Evolutionary conservation across 345 rosid species (phyloP).

Genomic region (Gossypium longicalyx): DNA sequence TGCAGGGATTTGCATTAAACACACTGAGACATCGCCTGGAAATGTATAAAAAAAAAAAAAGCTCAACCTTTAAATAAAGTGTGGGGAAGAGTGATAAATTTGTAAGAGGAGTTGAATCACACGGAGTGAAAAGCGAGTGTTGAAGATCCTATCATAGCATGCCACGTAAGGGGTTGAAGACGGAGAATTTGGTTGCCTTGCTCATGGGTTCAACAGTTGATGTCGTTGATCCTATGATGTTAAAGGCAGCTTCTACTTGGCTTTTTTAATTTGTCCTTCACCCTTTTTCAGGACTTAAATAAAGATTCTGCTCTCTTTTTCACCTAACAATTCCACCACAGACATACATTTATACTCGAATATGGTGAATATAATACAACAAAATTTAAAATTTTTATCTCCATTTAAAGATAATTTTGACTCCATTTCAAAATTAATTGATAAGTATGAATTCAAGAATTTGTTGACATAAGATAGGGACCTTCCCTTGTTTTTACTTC

Average conservation of each 20-base stretch:
- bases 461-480: too few relatives aligned
- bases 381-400: too few relatives aligned
- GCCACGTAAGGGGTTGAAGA: constrained; percentile 1
- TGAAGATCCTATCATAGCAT: not conserved
- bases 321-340: too few relatives aligned
- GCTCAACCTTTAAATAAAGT: constrained; percentile 1
- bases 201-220: not conserved
- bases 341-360: too few relatives aligned
- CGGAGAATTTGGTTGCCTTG: not conserved
- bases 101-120: not conserved
- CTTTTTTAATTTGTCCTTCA: not conserved
- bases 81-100: not conserved
- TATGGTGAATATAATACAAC: too few relatives aligned
- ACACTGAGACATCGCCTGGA: not conserved
- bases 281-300: too few relatives aligned
- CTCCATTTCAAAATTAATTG: too few relatives aligned
- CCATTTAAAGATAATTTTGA: too few relatives aligned
- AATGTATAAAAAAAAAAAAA: not conserved
- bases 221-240: not conserved
- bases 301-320: too few relatives aligned
- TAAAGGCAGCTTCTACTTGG: not conserved
- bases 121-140: not conserved
- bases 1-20: not conserved
- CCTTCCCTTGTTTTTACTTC: too few relatives aligned
- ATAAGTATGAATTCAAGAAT: too few relatives aligned